Evolutionary conservation across 108 stramenopile genomes (phyloP).

Genomic region (Hondaea fermentalgiana): DNA sequence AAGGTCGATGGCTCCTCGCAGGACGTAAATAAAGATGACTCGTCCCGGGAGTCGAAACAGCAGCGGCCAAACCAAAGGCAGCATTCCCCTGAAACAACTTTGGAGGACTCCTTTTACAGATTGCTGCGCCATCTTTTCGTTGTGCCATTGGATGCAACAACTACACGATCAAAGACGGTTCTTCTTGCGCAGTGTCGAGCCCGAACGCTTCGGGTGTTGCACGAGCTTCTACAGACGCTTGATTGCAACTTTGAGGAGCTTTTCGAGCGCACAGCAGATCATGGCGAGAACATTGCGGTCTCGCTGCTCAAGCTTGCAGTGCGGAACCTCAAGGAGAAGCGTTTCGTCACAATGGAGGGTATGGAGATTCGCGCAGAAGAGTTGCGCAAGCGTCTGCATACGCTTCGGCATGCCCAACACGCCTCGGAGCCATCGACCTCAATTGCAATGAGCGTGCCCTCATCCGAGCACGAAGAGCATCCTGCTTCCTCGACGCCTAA

Average conservation of each 20-base stretch:
- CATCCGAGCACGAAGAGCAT: not conserved
- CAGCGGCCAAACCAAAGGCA: not conserved
- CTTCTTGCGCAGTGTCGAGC: not conserved
- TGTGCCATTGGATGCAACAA: not conserved
- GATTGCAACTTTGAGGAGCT: constrained; percentile 5
- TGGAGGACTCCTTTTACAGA: not conserved
- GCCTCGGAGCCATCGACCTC: not conserved
- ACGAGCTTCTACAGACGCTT: not conserved
- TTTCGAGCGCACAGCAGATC: not conserved
- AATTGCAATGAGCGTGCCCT: not conserved
- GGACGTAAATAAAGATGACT: not conserved
- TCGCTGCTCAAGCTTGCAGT: not conserved
- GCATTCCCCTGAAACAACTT: not conserved
- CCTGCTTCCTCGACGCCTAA: not conserved
- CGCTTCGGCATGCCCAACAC: not conserved
- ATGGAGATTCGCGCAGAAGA: not conserved
- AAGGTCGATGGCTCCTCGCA: not conserved
- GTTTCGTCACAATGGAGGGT: not conserved
- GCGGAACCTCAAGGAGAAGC: not conserved
- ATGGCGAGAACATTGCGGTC: not conserved
- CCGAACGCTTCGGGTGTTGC: not conserved
- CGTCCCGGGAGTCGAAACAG: not conserved
- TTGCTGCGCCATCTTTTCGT: not conserved
- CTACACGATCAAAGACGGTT: not conserved
- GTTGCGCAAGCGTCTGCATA: not conserved